Percentiles rank a stretch among this genome's conserved stretches.
phyloP scores from a whole-genome alignment of 805 yeast genomes.

The Candida insectorum region DNA sequence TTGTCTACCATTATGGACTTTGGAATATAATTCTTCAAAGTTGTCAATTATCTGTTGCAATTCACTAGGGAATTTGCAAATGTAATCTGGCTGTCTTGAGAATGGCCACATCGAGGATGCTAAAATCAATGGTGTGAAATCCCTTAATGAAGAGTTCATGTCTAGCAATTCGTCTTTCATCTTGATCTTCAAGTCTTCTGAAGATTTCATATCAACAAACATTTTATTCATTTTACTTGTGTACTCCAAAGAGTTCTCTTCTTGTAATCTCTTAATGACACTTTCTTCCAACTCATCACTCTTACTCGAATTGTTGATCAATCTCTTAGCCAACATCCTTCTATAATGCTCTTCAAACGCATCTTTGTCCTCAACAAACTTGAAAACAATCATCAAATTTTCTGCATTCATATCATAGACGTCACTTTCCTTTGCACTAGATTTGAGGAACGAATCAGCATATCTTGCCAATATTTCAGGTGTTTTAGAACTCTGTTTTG shows the following conservation, averaged over 20 bases:
- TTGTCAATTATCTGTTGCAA: constrained; percentile 61
- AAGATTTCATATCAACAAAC: constrained; percentile 91
- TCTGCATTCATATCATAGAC: constrained; percentile 74
- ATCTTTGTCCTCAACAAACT: constrained; percentile 89
- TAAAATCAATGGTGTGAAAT: constrained; percentile 70
- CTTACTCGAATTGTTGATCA: constrained; percentile 81
- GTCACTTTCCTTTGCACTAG: constrained; percentile 66
- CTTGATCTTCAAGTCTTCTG: constrained; percentile 65
- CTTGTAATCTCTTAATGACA: constrained; percentile 80
- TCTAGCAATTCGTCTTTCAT: constrained; percentile 45
- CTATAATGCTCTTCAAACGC: constrained; percentile 92
- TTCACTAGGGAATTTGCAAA: constrained; percentile 60
- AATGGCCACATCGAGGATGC: constrained; percentile 92
- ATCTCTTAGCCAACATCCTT: constrained; percentile 81
- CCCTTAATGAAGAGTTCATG: constrained; percentile 30
- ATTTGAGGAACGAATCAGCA: constrained; percentile 78
- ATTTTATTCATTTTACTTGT: constrained; percentile 91
- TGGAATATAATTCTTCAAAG: constrained; percentile 64
- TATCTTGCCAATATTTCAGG: constrained; percentile 91
- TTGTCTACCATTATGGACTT: constrained; percentile 81
- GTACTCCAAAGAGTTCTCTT: constrained; percentile 87
- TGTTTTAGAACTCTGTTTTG: constrained; percentile 66
- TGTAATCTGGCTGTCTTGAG: constrained; percentile 38
- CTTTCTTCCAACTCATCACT: constrained; percentile 83
- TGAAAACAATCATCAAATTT: constrained; percentile 83